Conservation (phyloP, 1,284 basidiomycete genomes). For the Cryptococcus sp. region DNA sequence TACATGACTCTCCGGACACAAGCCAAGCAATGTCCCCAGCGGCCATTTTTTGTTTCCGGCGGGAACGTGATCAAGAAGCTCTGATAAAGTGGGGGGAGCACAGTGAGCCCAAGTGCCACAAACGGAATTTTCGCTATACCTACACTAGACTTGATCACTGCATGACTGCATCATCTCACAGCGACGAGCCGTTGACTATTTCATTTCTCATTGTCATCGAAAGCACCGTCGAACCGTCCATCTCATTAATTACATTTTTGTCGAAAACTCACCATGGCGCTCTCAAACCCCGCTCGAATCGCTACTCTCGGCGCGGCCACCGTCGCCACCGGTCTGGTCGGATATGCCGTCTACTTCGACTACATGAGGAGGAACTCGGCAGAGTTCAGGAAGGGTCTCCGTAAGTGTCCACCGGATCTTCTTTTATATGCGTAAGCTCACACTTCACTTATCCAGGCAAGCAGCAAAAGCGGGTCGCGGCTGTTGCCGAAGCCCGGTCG, state of each 20-base stretch:
- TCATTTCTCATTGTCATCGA: background rate
- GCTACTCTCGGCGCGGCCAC: constrained; percentile 66
- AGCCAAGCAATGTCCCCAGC: background rate
- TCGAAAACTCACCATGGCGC: constrained; percentile 10
- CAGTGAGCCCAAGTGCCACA: background rate
- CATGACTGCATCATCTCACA: background rate
- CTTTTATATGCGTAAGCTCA: background rate
- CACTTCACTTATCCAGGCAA: constrained; percentile 66
- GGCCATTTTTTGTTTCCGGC: constrained; percentile 1
- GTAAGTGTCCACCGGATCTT: constrained; percentile 58
- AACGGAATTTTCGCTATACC: constrained; percentile 3
- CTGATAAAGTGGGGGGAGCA: background rate
- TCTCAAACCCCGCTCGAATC: constrained; percentile 54
- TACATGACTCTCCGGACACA: background rate
- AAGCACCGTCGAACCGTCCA: background rate
- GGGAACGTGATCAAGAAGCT: background rate
- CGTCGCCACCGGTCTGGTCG: constrained; percentile 64
- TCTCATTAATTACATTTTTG: background rate
- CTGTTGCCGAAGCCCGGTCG: constrained; percentile 63
- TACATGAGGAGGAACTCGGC: constrained; percentile 86
- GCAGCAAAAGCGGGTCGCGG: constrained; percentile 77
- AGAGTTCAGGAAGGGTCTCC: constrained; percentile 83
- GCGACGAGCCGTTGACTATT: background rate
- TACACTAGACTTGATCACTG: background rate
- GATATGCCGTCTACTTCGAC: constrained; percentile 92